Evolutionary conservation across 2,329 filamentous ascomycete genomes (phyloP).

Genomic region (Endothia cerciana): DNA sequence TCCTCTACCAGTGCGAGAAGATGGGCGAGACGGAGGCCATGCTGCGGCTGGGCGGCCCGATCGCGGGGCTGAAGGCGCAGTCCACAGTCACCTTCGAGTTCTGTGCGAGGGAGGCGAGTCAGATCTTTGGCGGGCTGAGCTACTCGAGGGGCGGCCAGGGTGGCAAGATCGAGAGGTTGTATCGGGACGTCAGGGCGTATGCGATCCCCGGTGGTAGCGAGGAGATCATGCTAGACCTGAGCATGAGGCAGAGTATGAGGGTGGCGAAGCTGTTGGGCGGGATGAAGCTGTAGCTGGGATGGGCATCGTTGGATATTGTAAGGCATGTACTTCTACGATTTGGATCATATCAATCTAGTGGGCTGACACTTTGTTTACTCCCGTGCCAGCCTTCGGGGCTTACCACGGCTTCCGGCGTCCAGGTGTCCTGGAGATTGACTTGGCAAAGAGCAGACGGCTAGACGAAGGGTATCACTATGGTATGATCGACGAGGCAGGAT

Average conservation of each 20-base stretch:
- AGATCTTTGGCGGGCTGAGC: conserved; percentile 94
- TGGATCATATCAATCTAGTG: neutral
- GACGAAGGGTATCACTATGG: neutral
- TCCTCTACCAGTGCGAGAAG: conserved; percentile 89
- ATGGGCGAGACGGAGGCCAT: conserved; percentile 97
- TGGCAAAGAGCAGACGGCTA: neutral
- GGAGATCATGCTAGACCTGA: conserved; percentile 98
- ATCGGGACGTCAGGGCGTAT: conserved; percentile 93
- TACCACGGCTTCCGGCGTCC: too few species aligned
- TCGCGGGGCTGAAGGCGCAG: conserved; percentile 92
- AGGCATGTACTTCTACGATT: neutral
- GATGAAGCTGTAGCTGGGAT: conserved; percentile 78
- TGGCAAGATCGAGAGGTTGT: conserved; percentile 91
- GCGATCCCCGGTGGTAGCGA: conserved; percentile 86
- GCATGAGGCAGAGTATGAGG: conserved; percentile 72
- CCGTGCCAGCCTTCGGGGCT: neutral
- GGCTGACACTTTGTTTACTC: neutral
- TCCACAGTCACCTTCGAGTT: conserved; percentile 95
- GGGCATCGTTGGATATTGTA: neutral
- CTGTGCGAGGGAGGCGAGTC: conserved; percentile 92
- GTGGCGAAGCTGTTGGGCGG: conserved; percentile 83
- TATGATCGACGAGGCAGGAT: neutral
- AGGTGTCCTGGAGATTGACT: too few species aligned
- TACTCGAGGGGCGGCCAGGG: conserved; percentile 95
- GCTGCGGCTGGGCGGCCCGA: conserved; percentile 91